phyloP scores from a whole-genome alignment of 169 alveolate species.

The Babesia sp. region DNA sequence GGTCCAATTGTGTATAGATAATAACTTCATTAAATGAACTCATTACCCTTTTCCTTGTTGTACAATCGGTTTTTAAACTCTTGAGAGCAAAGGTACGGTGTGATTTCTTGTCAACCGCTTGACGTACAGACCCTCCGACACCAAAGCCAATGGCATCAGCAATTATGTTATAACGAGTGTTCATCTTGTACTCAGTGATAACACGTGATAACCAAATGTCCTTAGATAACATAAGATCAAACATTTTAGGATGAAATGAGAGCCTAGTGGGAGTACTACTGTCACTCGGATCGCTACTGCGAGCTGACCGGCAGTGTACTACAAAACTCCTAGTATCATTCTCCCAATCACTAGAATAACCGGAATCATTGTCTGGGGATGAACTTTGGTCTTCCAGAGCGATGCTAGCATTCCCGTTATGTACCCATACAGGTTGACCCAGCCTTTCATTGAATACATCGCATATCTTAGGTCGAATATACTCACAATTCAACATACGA shows the following conservation, averaged over 20 bases:
- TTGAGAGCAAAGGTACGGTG: slow-evolving; percentile 58
- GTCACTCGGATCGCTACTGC: no score
- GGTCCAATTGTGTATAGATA: slow-evolving; percentile 60
- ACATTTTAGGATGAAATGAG: slow-evolving; percentile 24
- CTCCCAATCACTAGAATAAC: no score
- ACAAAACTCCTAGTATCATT: no score
- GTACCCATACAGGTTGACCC: slow-evolving; percentile 17
- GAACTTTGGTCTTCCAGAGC: neutral
- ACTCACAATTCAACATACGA: slow-evolving; percentile 7
- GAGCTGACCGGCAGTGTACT: no score
- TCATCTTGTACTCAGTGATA: neutral
- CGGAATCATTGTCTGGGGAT: neutral
- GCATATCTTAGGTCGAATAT: slow-evolving; percentile 46
- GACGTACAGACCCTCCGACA: slow-evolving; percentile 68
- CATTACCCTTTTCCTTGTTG: slow-evolving; percentile 38
- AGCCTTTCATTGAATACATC: slow-evolving; percentile 38
- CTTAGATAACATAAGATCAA: slow-evolving; percentile 39
- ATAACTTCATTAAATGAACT: slow-evolving; percentile 52
- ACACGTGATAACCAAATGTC: slow-evolving; percentile 61
- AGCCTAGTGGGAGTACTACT: neutral
- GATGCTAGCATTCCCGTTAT: neutral
- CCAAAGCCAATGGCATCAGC: slow-evolving; percentile 61
- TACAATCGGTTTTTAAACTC: slow-evolving; percentile 23
- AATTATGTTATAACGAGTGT: slow-evolving; percentile 17
- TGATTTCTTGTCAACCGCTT: slow-evolving; percentile 40